Evolutionary conservation across 768 basidiomycete species (phyloP), one percentile per base, ranked within the genome.

Genomic region (Boletus huronensis): DNA sequence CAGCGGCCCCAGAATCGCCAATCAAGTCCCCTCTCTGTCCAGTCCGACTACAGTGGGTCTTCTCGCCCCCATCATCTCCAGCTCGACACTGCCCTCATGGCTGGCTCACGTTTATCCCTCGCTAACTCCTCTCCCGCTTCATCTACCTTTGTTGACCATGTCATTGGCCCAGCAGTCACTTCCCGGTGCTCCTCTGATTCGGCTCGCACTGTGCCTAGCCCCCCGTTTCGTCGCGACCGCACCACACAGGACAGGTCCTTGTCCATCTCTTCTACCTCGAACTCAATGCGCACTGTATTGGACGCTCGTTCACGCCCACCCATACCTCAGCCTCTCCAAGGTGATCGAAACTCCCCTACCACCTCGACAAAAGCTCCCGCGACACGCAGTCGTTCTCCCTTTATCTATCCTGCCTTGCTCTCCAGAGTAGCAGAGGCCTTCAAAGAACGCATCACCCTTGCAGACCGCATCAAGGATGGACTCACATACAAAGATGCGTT

Each of bases 401-500:
- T 88, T 40, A 87, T 98, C 49, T 97, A 98, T 74, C 95, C 97
- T n/a, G 97, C 97, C 2, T 77, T 98, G 23, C 81, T 98, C 7
- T 98, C 95, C 21, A 87, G 88, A 54, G 94, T 99, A 11, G 94
- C 95, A 2, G 90, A 93, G 58, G 93, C 92, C 4, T 97, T 99
- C 75, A 87, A 86, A 47, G 82, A 88, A 55, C 87, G 93, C 42
- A 84, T 98, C 64, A 64, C 75, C 13, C 74, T 93, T 43, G 67
- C 82, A 10, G 95, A 98, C 72, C 81, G 88, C 49, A 73, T 88
- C 70, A 99, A 99, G 71, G 95, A 99, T 66, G 95, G 93, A 2
- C 81, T 99, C 60, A 92, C 92, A 6, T 99, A 98, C 76, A 93
- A 90, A 65, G 93, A 95, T 64, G 85, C 93, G 2, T 99, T 99